phyloP scores from a whole-genome alignment of 352 stramenopile genomes.

The Globisporangium spinosum region DNA sequence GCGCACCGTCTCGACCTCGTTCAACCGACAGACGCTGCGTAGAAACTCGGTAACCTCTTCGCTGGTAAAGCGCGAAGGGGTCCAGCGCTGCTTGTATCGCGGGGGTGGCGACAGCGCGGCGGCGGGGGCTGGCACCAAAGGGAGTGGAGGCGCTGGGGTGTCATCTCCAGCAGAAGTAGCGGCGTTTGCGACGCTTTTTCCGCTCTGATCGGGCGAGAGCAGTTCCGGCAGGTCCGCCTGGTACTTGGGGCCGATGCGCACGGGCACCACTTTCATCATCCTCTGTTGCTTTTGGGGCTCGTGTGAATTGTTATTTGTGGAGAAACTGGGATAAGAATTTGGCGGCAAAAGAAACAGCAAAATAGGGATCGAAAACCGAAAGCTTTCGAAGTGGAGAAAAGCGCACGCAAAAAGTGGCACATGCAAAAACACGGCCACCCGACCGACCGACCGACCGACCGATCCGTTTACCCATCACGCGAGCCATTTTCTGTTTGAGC shows the following conservation, averaged over 20 bases:
- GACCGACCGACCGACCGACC: no score
- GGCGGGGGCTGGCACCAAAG: background rate
- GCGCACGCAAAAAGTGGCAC: no score
- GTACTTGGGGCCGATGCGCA: constrained; percentile 31
- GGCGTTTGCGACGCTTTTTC: background rate
- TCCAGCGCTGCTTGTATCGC: constrained; percentile 44
- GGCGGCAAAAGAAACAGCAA: background rate
- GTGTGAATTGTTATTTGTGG: no score
- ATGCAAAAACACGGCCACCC: no score
- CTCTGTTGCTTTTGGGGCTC: no score
- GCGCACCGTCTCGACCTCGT: constrained; percentile 54
- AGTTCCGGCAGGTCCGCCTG: constrained; percentile 57
- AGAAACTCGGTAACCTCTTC: constrained; percentile 54
- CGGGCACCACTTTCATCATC: constrained; percentile 23
- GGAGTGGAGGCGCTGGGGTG: background rate
- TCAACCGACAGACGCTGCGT: constrained; percentile 36
- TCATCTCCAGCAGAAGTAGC: background rate
- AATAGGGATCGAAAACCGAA: no score
- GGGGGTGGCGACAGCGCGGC: background rate
- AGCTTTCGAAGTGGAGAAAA: no score
- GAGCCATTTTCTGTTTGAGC: no score
- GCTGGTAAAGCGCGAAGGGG: constrained; percentile 22
- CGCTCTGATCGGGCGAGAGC: constrained; percentile 27
- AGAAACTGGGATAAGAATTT: background rate
- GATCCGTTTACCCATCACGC: no score